These are phyloP conservation scores for Clarireedia hainanense DNA, from an alignment of 2,329 filamentous ascomycete species.

Conservation along the genomic window DNA sequence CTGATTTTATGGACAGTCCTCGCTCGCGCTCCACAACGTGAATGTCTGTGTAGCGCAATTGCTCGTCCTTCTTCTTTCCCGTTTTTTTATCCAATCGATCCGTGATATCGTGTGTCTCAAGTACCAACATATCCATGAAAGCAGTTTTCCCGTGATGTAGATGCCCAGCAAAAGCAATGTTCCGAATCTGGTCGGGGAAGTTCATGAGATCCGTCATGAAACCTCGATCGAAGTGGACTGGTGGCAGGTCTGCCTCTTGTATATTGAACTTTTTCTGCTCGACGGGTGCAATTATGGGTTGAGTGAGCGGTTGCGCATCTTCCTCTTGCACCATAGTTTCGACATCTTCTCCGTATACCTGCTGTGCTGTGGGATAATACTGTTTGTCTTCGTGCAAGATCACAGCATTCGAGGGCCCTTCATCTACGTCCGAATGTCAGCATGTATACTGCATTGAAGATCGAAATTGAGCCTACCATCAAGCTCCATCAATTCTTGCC, in stretches of 20 bases:
- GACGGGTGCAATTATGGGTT: constrained; percentile 89
- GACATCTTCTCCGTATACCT: constrained; percentile 89
- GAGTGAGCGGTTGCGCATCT: constrained; percentile 83
- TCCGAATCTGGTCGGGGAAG: constrained; percentile 89
- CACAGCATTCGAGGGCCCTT: constrained; percentile 92
- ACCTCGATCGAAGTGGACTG: constrained; percentile 76
- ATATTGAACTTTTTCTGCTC: constrained; percentile 95
- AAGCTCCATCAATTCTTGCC: constrained; percentile 88
- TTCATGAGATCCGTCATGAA: constrained; percentile 97
- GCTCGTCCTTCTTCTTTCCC: constrained; percentile 77
- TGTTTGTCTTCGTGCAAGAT: constrained; percentile 98
- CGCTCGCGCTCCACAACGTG: constrained; percentile 83
- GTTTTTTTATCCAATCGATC: constrained; percentile 72
- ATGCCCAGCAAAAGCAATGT: constrained; percentile 86
- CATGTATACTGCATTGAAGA: constrained; percentile 2
- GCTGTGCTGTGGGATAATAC: constrained; percentile 96
- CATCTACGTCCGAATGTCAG: constrained; percentile 41
- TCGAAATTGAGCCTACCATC: constrained; percentile 50
- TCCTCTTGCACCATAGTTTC: constrained; percentile 96
- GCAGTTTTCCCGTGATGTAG: constrained; percentile 97
- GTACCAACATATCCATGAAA: constrained; percentile 95
- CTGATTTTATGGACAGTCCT: constrained; percentile 83
- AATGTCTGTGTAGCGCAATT: constrained; percentile 89
- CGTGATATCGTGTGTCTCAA: constrained; percentile 85
- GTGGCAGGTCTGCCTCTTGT: constrained; percentile 83